phyloP scores from a whole-genome alignment of 176 grass and related monocot genomes.

The Bothriochloa decipiens region DNA sequence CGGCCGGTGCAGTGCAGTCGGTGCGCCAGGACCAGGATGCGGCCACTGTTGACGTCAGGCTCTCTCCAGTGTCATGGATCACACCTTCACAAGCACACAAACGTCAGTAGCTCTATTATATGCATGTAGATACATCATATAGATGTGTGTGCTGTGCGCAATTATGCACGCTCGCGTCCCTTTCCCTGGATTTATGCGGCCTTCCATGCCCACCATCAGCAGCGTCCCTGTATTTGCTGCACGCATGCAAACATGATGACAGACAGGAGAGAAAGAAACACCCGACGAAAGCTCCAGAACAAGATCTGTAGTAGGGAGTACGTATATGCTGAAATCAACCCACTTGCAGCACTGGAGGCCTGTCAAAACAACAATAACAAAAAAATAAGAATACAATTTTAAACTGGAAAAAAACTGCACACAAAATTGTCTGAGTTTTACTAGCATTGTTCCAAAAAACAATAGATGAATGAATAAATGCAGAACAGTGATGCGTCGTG shows the following conservation, averaged over 20 bases:
- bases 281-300: not conserved
- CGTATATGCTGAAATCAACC: not conserved
- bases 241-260: not conserved
- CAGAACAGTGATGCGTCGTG: not conserved
- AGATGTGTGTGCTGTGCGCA: not conserved
- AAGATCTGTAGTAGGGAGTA: no score
- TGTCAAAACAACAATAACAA: not conserved
- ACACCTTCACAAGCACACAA: not conserved
- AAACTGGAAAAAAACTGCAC: not conserved
- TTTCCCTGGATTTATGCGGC: conserved; percentile 28
- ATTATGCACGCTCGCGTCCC: not conserved
- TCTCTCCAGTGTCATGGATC: not conserved
- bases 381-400: not conserved
- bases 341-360: not conserved
- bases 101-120: not conserved
- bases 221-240: not conserved
- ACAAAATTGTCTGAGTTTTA: not conserved
- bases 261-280: not conserved
- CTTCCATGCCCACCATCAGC: not conserved
- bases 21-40: conserved; percentile 21
- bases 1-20: not conserved
- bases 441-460: not conserved
- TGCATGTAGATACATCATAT: not conserved
- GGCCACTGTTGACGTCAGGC: not conserved
- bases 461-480: not conserved